Base-by-base conservation (phyloP, 768 basidiomycete species). In the Calvatia gigantea region DNA sequence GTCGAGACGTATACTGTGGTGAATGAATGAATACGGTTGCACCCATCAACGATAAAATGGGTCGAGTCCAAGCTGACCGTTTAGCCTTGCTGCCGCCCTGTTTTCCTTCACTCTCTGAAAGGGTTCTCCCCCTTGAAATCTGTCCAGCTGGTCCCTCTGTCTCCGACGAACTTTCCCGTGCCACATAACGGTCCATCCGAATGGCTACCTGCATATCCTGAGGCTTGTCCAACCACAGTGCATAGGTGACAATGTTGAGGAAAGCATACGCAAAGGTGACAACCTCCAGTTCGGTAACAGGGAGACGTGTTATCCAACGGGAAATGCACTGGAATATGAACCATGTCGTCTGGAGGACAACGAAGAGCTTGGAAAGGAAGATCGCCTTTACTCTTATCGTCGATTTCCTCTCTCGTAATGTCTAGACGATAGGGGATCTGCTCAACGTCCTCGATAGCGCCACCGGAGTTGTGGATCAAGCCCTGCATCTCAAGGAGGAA, bases 371-470 rank as follows among this genome's bases (percentile, higher is more conserved):
- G 15, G 62, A 37, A 7, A 70, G 53, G 11, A 50, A 54, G 23
- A n/a, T 68, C 62, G 0, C 57, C 64, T 43, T 68, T 68, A 59
- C 62, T 68, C 21, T 58, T 60, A 60, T 68, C 62, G 14, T 51
- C 39, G 46, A 70, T 67, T 6, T 61, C 51, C 38, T 55, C 44
- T 21, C 56, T 44, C 1, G 57, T 35, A 25, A 63, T 37, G 2
- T 51, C 32, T 2, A 54, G 56, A 15, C 39, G 39, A 4, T 57
- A 23, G 0, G 41, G 33, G 23, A 25, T 4, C 11, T 23, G 0
- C 7, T 17, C 33, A 17, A 31, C 9, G 7, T 46, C 21, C 1
- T 38, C 48, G 6, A 6, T 4, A 5, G 15, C n/a, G 4, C 15
- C 43, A 28, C n/a, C 17, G 5, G 14, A 3, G 33, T 38, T 23